Evolutionary conservation across 1,284 basidiomycete genomes (phyloP).

Genomic region (Ceratobasidium sp.): DNA sequence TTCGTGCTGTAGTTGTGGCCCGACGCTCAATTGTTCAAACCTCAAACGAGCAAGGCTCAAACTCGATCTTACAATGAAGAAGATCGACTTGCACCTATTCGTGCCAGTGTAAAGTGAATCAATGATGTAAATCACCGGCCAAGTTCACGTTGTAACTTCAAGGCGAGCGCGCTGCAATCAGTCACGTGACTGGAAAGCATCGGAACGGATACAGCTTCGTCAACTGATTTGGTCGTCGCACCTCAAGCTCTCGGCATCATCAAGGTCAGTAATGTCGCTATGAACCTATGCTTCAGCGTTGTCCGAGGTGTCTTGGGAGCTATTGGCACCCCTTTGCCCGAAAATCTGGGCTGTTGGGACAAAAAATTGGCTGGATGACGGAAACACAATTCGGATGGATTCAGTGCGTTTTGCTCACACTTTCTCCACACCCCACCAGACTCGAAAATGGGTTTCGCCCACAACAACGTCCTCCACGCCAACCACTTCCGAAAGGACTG

Average conservation of each 20-base stretch:
- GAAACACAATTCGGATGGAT: slow-evolving; percentile 19
- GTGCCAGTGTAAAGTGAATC: slow-evolving; percentile 22
- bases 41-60: slow-evolving; percentile 20
- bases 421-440: slow-evolving; percentile 8
- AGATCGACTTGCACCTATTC: slow-evolving; percentile 14
- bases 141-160: slow-evolving; percentile 19
- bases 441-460: slow-evolving; percentile 54
- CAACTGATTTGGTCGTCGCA: slow-evolving; percentile 21
- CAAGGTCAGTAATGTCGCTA: slow-evolving; percentile 43
- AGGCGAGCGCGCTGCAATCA: slow-evolving; percentile 1
- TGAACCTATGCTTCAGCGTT: slow-evolving; percentile 23
- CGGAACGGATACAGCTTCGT: slow-evolving; percentile 41
- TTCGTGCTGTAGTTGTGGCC: background rate
- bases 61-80: slow-evolving; percentile 6
- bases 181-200: slow-evolving; percentile 29
- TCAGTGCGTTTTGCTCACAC: slow-evolving; percentile 32
- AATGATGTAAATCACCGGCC: slow-evolving; percentile 23
- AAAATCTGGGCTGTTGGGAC: slow-evolving; percentile 23
- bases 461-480: slow-evolving; percentile 79
- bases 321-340: background rate
- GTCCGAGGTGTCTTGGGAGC: background rate
- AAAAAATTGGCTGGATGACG: slow-evolving; percentile 3
- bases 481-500: slow-evolving; percentile 99
- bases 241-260: slow-evolving; percentile 41
- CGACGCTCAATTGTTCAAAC: background rate